These are phyloP conservation scores for Hypoxylon rubiginosum DNA, from an alignment of 2,329 filamentous ascomycete genomes.

Conservation along the genomic window DNA sequence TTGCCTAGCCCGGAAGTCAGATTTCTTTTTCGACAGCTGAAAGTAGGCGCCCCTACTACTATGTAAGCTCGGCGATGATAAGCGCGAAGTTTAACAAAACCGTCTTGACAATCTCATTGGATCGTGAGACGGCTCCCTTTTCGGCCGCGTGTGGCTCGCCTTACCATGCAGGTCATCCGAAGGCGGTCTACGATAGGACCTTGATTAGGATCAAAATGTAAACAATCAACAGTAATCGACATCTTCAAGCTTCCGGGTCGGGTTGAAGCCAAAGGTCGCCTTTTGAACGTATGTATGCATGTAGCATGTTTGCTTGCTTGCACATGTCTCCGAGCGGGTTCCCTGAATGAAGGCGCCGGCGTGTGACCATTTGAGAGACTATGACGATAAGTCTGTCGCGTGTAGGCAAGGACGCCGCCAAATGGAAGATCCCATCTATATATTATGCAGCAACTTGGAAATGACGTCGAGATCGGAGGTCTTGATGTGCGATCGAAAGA, in stretches of 20 bases:
- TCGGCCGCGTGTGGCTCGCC: constrained; percentile 31
- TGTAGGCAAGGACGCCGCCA: constrained; percentile 16
- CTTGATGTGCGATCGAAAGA: constrained; percentile 41
- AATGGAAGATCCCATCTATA: constrained; percentile 33
- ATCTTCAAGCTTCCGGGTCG: constrained; percentile 25
- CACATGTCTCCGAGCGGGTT: constrained; percentile 25
- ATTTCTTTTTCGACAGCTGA: constrained; percentile 36
- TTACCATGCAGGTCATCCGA: constrained; percentile 41
- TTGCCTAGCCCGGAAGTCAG: constrained; percentile 30
- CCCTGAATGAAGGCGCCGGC: constrained; percentile 19
- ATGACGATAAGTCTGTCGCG: constrained; percentile 36
- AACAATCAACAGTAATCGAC: constrained; percentile 43
- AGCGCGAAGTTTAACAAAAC: constrained; percentile 24
- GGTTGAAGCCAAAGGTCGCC: constrained; percentile 19
- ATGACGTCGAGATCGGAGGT: constrained; percentile 49
- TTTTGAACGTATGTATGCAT: neutral
- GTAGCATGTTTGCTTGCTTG: constrained; percentile 11
- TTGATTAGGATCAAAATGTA: constrained; percentile 31
- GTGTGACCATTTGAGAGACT: constrained; percentile 32
- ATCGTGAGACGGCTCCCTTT: constrained; percentile 23
- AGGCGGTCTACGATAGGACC: constrained; percentile 37
- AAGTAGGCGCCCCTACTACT: constrained; percentile 33
- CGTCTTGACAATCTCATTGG: constrained; percentile 37
- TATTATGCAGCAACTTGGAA: constrained; percentile 21
- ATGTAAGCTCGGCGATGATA: constrained; percentile 30